Conservation (phyloP, 2,329 filamentous ascomycete genomes). For the Phoma herbarum region DNA sequence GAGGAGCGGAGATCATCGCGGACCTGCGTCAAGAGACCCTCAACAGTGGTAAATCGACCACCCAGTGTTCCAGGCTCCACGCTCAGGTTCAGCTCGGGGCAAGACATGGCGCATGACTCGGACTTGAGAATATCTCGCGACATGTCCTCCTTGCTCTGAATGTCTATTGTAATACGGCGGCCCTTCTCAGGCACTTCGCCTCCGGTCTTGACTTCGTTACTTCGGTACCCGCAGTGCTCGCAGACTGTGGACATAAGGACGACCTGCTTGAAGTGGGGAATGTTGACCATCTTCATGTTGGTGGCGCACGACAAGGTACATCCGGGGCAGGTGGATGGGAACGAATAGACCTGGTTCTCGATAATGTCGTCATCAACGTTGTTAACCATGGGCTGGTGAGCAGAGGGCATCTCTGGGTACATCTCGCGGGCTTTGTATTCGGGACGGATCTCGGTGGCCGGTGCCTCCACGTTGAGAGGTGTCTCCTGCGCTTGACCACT, state of each 20-base stretch:
- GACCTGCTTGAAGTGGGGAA: constrained; percentile 97
- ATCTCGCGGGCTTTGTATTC: constrained; percentile 61
- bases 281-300: constrained; percentile 99
- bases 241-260: constrained; percentile 95
- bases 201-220: constrained; percentile 97
- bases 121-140: constrained; percentile 95
- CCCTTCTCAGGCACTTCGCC: constrained; percentile 89
- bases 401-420: constrained; percentile 53
- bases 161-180: constrained; percentile 79
- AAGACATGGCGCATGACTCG: constrained; percentile 87
- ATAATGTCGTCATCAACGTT: constrained; percentile 76
- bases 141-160: constrained; percentile 76
- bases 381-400: constrained; percentile 48
- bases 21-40: constrained; percentile 91
- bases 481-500: constrained; percentile 33
- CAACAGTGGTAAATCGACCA: constrained; percentile 95
- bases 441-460: constrained; percentile 63
- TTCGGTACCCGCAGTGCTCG: constrained; percentile 89
- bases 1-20: constrained; percentile 86
- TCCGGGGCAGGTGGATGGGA: constrained; percentile 90
- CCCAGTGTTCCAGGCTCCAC: constrained; percentile 95
- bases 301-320: constrained; percentile 87
- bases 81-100: constrained; percentile 84
- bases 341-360: constrained; percentile 90
- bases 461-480: constrained; percentile 53